Base-by-base conservation (phyloP, 257 asterid species). In the Hygrophila difformis region DNA sequence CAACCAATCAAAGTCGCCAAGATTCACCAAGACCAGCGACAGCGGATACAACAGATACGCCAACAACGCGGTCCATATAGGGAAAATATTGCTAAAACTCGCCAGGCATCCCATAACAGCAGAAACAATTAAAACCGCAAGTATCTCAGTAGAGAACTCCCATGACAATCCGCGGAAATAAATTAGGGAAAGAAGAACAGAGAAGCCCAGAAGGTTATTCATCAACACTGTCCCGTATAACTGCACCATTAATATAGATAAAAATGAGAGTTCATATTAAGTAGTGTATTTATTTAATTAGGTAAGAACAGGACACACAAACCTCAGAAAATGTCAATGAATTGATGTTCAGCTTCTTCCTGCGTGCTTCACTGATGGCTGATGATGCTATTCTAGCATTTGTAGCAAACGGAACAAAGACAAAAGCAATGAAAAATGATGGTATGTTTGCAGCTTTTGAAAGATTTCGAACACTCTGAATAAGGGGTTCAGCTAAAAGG, bases 301-400 rank as follows among this genome's bases (percentile, higher is more conserved):
- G 0, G 3, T 14, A 11, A 15, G 2, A 39, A 13, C 2, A 19
- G 4, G 36, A 26, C 15, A 35, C 19, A 24, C 14, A 10, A 34
- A 72, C 81, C 81, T 76, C 85, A 0, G 74, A 76, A 31, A 76
- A 55, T 63, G 69, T 66, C 65, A 72, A 66, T n/a, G 85, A 76
- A 50, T 56, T 76, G 20, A 62, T 55, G 33, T 59, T 52, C 6
- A 12, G 40, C 53, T 58, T 69, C 73, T 66, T 66, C 49, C 23
- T 39, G 12, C 69, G 57, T 1, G 65, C 71, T 56, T 72, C 73
- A 0, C 11, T 47, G 51, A 76, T 57, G 19, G 72, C 65, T 17
- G 81, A 72, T 24, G 61, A 44, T 28, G 73, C 63, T 40, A 76
- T 22, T 47, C 73, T 61, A 7, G 85, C 81, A 61, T 69, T 72